phyloP scores from a whole-genome alignment of 306 rosid genomes.

The Begonia masoniana region DNA sequence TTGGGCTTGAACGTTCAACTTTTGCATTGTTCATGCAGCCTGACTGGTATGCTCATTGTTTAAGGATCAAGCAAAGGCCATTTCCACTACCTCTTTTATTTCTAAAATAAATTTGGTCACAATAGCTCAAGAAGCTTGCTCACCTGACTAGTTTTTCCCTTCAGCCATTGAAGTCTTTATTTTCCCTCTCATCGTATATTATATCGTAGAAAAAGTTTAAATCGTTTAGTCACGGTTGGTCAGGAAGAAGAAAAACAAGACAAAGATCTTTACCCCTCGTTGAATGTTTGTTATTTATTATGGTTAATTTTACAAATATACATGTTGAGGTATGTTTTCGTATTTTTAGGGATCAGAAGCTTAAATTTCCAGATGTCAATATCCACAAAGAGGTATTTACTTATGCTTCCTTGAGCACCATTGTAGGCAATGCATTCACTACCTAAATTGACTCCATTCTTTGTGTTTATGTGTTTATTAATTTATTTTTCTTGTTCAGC shows the following conservation, averaged over 20 bases:
- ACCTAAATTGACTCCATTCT: not conserved
- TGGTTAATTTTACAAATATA: no score
- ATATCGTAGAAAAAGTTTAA: no score
- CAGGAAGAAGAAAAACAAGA: no score
- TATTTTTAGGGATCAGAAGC: conserved; percentile 73
- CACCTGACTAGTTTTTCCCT: no score
- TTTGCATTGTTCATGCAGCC: conserved; percentile 97
- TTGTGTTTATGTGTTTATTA: not conserved
- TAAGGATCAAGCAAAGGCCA: no score
- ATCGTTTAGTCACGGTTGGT: no score
- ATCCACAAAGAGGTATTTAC: conserved; percentile 68
- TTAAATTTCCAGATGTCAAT: conserved; percentile 57
- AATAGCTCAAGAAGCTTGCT: no score
- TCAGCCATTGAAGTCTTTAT: no score
- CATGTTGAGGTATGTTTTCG: no score
- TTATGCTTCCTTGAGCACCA: not conserved
- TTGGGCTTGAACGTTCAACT: conserved; percentile 72
- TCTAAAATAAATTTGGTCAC: not conserved
- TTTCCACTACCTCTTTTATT: not conserved
- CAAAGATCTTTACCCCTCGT: no score
- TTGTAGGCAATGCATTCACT: not conserved
- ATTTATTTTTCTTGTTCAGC: conserved; percentile 19
- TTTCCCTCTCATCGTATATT: no score
- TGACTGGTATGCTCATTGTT: conserved; percentile 47
- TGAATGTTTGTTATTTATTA: no score